Percentiles rank a stretch among this genome's conserved stretches.
These are phyloP conservation scores for Oligophagozyma castellii DNA, from an alignment of 1,139 yeast species.

Conservation along the genomic window DNA sequence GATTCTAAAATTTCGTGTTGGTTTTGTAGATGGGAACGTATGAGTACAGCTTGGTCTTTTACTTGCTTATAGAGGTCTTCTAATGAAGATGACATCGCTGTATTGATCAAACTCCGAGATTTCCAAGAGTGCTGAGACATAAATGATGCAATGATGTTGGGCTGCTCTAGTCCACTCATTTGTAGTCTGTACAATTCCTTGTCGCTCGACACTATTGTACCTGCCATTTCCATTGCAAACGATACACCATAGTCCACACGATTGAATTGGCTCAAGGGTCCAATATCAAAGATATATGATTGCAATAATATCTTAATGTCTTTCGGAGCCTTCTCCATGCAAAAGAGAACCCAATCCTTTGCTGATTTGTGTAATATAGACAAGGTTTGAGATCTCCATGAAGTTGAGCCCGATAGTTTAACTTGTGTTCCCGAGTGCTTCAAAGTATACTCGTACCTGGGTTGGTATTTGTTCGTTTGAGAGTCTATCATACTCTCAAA, in stretches of 20 bases:
- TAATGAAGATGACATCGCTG: conserved; percentile 20
- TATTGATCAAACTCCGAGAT: conserved; percentile 30
- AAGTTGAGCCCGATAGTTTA: conserved; percentile 62
- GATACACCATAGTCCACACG: conserved; percentile 66
- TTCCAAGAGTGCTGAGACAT: conserved; percentile 73
- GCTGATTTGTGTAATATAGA: conserved; percentile 46
- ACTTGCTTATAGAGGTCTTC: conserved; percentile 16
- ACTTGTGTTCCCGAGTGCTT: conserved; percentile 44
- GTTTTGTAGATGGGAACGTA: conserved; percentile 10
- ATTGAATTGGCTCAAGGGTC: conserved; percentile 19
- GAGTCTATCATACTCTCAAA: conserved; percentile 77
- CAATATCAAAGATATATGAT: conserved; percentile 46
- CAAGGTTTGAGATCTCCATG: conserved; percentile 63
- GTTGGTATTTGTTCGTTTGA: conserved; percentile 77
- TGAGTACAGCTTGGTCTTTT: conserved; percentile 9
- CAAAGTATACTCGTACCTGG: conserved; percentile 58
- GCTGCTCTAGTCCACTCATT: conserved; percentile 24
- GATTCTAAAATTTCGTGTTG: conserved; percentile 22
- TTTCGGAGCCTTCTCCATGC: conserved; percentile 43
- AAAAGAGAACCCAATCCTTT: conserved; percentile 47
- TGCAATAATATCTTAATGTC: conserved; percentile 72
- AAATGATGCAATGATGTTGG: conserved; percentile 57
- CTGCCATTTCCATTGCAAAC: conserved; percentile 84
- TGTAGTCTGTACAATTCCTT: conserved; percentile 32
- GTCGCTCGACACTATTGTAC: conserved; percentile 51